phyloP scores from a whole-genome alignment of 805 yeast species.

The Alloascoidea hylecoeti region DNA sequence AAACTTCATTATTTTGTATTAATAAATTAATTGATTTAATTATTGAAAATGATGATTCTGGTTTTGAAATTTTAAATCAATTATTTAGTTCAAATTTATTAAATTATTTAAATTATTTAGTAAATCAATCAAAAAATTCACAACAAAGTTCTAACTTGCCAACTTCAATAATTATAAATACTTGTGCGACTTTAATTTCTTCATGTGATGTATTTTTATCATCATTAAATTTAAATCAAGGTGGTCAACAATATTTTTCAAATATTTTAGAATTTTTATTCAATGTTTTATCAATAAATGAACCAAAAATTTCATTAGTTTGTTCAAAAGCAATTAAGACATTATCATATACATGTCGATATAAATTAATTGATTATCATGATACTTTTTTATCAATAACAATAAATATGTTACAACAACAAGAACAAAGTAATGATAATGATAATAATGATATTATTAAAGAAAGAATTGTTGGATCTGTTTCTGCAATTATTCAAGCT shows the following conservation, averaged over 20 bases:
- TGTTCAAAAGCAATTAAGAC: slow-evolving; percentile 44
- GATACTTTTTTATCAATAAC: slow-evolving; percentile 13
- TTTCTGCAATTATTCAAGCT: slow-evolving; percentile 17
- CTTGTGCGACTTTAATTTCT: slow-evolving; percentile 44
- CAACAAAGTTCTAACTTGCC: slow-evolving; percentile 8
- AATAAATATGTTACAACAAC: too few species aligned
- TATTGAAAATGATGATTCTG: slow-evolving; percentile 18
- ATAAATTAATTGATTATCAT: too few species aligned
- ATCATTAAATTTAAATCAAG: too few species aligned
- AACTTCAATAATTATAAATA: slow-evolving; percentile 21
- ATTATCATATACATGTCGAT: slow-evolving; percentile 41
- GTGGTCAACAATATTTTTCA: slow-evolving; percentile 31
- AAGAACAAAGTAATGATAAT: neutral
- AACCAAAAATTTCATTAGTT: slow-evolving; percentile 17
- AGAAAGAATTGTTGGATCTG: slow-evolving; percentile 17
- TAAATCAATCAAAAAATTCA: too few species aligned
- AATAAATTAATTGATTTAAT: slow-evolving; percentile 41
- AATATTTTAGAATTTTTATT: slow-evolving; percentile 43
- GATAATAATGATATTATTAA: slow-evolving; percentile 10
- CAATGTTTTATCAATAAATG: slow-evolving; percentile 19
- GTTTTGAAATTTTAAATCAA: slow-evolving; percentile 11
- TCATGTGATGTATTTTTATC: slow-evolving; percentile 47
- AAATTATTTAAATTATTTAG: too few species aligned
- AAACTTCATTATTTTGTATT: slow-evolving; percentile 46
- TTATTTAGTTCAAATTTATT: slow-evolving; percentile 17